Base-by-base conservation (phyloP, 1,284 basidiomycete genomes). In the Hemileia vastatrix region DNA sequence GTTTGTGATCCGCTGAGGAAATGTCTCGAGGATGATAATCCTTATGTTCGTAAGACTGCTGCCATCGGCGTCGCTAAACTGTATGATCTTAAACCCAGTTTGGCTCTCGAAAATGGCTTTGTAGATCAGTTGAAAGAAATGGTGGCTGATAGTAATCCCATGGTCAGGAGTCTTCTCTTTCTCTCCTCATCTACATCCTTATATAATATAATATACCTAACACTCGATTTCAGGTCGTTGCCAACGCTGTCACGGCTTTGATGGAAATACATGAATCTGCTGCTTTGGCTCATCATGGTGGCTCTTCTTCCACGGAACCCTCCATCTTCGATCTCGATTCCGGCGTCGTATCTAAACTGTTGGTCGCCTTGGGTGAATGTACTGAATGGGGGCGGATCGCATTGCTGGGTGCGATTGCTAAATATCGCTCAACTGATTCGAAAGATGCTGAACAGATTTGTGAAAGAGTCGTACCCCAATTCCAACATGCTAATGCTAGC, bases 21-120 rank as follows among this genome's bases (percentile, higher is more conserved):
- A 71, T 87, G 86, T 66, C 81, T 95, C 54, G 88, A 88, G 71
- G 91, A 95, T 74, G 81, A 85, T n/a, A 90, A 95, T 74, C 87
- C 92, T 6, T 94, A 94, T 76, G 90, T 95, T 18, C 87, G 91
- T 64, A 95, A 95, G 79, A 95, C 90, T 1, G 90, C 91, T 31
- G 90, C 91, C 1, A 91, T 94, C 47, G 91, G 75, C 64, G 91
- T 95, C 6, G 90, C 88, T 3, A 95, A 95, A 75, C 79, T 95
- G 24, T 94, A 91, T 74, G 82, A 84, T 54, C 85, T 88, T 33
- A 90, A 95, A 75, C 84, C 87, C 19, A 81, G 86, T 48, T 82
- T 86, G 69, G 87, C 89, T 33, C 90, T 94, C 76, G 85, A 84
- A 68, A 84, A 84, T 57, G 86, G 86, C 5, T 93, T 92, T 72